phyloP scores from a whole-genome alignment of 345 rosid genomes.

The Dipteronia dyeriana region DNA sequence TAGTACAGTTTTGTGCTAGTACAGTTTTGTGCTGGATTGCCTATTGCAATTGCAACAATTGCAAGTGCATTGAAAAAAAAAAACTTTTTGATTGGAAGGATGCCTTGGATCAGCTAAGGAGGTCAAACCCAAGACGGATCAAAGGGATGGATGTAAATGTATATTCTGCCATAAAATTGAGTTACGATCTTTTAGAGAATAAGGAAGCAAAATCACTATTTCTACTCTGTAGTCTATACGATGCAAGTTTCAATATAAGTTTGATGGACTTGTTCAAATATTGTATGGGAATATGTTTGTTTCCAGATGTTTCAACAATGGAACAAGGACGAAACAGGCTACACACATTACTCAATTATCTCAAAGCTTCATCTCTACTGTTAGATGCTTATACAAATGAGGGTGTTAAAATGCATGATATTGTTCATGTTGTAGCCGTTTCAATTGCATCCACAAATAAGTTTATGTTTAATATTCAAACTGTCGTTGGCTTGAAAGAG shows the following conservation, averaged over 20 bases:
- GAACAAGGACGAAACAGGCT: constrained; percentile 10
- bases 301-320: not conserved
- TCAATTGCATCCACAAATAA: constrained; percentile 18
- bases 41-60: constrained; percentile 15
- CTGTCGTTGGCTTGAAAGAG: not conserved
- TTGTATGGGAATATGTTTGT: constrained; percentile 22
- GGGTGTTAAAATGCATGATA: constrained; percentile 31
- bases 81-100: not conserved
- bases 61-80: constrained; percentile 15
- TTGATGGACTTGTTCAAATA: not conserved
- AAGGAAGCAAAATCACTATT: not conserved
- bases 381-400: not conserved
- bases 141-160: not conserved
- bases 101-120: not conserved
- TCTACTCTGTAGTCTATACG: not conserved
- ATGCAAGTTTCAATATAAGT: not conserved
- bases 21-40: constrained; percentile 15
- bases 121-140: not conserved
- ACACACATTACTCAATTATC: not conserved
- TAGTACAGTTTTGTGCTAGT: not conserved
- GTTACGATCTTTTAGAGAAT: not conserved
- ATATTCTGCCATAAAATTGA: not conserved
- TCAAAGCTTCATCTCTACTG: constrained; percentile 27
- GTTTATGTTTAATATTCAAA: not conserved
- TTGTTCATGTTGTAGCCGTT: constrained; percentile 18